Percentiles rank a stretch among this genome's conserved stretches.
Conservation (phyloP, 768 basidiomycete genomes). For the Tricholoma hemisulphureum region DNA sequence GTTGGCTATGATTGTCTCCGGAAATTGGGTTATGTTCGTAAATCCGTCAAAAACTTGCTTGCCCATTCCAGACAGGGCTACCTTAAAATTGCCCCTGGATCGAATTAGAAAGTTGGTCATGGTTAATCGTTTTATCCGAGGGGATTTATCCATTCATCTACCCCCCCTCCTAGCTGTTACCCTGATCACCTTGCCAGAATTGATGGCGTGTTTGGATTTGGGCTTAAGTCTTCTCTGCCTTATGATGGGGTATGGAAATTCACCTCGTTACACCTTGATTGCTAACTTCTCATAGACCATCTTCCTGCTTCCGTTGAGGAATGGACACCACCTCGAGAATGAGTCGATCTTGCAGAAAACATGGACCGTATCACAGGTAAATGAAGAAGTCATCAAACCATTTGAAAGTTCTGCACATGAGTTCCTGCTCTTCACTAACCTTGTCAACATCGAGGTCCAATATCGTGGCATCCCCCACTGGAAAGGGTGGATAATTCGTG, state of each 20-base stretch:
- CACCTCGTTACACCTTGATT: not conserved
- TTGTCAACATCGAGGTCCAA: constrained; percentile 28
- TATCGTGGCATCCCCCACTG: constrained; percentile 17
- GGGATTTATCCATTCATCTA: not conserved
- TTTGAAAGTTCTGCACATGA: constrained; percentile 34
- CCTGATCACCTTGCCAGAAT: constrained; percentile 40
- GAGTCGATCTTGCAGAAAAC: constrained; percentile 21
- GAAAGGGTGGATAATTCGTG: not conserved
- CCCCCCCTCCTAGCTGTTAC: constrained; percentile 33
- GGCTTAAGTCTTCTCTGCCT: constrained; percentile 14
- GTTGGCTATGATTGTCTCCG: constrained; percentile 36
- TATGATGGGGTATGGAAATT: constrained; percentile 40
- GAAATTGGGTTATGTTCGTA: constrained; percentile 35
- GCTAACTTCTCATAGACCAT: constrained; percentile 32
- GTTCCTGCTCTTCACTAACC: constrained; percentile 41
- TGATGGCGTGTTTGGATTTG: constrained; percentile 42
- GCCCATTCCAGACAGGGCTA: constrained; percentile 32
- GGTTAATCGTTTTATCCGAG: no score
- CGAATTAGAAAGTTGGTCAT: constrained; percentile 31
- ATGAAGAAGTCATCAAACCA: constrained; percentile 25
- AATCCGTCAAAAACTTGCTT: constrained; percentile 46
- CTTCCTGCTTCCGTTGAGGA: constrained; percentile 46
- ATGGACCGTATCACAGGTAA: constrained; percentile 24
- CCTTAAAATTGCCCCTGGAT: constrained; percentile 29
- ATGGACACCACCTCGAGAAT: constrained; percentile 18